Percentiles rank a stretch among this genome's conserved stretches.
Evolutionary conservation across 805 yeast genomes (phyloP).

Genomic region (Lipomyces orientalis): DNA sequence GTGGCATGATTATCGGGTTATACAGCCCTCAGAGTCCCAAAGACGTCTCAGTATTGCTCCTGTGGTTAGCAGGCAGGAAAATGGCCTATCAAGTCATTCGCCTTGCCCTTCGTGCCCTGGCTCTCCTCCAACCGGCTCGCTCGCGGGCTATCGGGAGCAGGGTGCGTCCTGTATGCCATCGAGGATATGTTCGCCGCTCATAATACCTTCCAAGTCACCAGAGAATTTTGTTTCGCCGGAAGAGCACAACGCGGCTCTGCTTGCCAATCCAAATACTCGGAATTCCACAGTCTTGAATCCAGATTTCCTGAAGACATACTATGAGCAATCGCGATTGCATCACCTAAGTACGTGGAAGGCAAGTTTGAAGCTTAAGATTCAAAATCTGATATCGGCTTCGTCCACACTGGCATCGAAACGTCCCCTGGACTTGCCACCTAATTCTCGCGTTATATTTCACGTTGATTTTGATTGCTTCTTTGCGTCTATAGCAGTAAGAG

Average conservation of each 20-base stretch:
- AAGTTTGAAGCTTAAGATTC: slow-evolving; percentile 66
- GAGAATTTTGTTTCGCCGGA: background rate
- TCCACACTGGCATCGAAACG: background rate
- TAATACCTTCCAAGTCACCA: background rate
- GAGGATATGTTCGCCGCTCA: background rate
- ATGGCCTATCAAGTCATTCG: background rate
- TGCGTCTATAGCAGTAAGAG: slow-evolving; percentile 78
- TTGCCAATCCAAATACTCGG: slow-evolving; percentile 24
- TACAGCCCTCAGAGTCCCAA: slow-evolving; percentile 20
- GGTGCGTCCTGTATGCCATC: background rate
- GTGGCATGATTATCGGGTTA: slow-evolving; percentile 71
- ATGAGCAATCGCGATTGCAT: slow-evolving; percentile 82
- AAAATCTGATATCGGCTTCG: slow-evolving; percentile 43
- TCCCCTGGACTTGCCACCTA: slow-evolving; percentile 40
- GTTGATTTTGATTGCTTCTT: slow-evolving; percentile 95
- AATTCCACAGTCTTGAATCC: slow-evolving; percentile 74
- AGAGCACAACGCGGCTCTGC: slow-evolving; percentile 17
- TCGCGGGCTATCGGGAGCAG: background rate
- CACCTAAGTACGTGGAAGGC: slow-evolving; percentile 89
- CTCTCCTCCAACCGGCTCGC: background rate
- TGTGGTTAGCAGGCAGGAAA: background rate
- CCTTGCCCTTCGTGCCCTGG: background rate
- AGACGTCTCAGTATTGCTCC: background rate
- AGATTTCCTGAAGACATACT: slow-evolving; percentile 70
- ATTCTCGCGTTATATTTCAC: slow-evolving; percentile 60